Base-by-base conservation (phyloP, 192 early-diverging fungal genomes). In the Rhizoclosmatium globosum region DNA sequence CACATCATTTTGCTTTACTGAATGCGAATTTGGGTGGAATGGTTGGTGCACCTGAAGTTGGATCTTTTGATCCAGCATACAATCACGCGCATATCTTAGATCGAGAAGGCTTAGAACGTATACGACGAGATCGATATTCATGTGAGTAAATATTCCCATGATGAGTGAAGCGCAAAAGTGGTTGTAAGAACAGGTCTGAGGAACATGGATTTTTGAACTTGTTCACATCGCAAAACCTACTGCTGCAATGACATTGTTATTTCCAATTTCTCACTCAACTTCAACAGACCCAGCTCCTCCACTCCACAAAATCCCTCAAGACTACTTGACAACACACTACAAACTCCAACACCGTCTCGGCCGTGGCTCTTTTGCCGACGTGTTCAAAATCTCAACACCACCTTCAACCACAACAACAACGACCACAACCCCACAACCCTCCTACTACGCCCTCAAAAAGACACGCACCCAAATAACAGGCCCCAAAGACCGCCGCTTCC, bases 391-490 rank as follows among this genome's bases (percentile, higher is more conserved):
- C 7, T 64, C 66, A 41, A 9, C 70, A 71, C 50, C 57, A 74
- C 72, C 45, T 9, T 17, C 59, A 17, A 17, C 48, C 46, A 17
- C 21, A 4, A 62, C 72, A 13, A 56, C 21, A 21, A 39, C 38
- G 13, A 15, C 70, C 38, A 41, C 47, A 19, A 58, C 56, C 70
- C 17, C 70, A 71, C 56, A 23, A 57, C n/a, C 70, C 1, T 57
- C 56, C 17, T 67, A 89, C 57, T 97, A 91, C 78, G 97, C 96
- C 1, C 82, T 99, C 56, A 99, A 99, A 78, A 92, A 90, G 79
- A 90, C 93, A 19, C 85, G 92, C 21, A 81, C 82, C 41, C 88
- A 91, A 2, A 95, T 93, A 31, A 83, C 83, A 3, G 93, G 95
- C 0, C 89, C 87, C 9, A 86, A 85, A 68, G 95, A 96, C 56